These are phyloP conservation scores for Madurella fahalii DNA, from an alignment of 2,329 filamentous ascomycete genomes.

Conservation along the genomic window DNA sequence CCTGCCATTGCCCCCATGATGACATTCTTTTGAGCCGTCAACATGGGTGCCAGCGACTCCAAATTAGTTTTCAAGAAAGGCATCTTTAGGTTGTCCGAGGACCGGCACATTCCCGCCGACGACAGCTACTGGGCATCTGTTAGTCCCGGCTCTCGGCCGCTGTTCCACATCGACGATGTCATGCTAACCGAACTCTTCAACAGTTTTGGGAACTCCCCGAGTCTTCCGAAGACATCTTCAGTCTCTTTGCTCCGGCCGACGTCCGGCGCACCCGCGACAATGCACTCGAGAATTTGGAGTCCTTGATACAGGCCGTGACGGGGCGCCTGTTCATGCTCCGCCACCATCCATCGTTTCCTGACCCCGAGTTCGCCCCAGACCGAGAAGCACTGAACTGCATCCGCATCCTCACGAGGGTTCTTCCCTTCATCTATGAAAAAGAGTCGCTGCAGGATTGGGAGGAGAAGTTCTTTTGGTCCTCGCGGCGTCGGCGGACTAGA, in stretches of 20 bases:
- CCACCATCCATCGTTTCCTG: slow-evolving; percentile 86
- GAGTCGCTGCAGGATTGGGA: slow-evolving; percentile 83
- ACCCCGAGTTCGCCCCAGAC: slow-evolving; percentile 78
- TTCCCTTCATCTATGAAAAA: slow-evolving; percentile 89
- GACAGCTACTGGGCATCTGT: slow-evolving; percentile 93
- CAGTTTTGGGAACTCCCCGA: slow-evolving; percentile 98
- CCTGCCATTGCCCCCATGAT: slow-evolving; percentile 14
- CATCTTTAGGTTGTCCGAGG: slow-evolving; percentile 94
- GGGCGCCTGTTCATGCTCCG: slow-evolving; percentile 76
- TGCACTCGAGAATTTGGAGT: slow-evolving; percentile 84
- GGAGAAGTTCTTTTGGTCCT: slow-evolving; percentile 86
- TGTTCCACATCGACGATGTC: not conserved
- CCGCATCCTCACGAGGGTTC: slow-evolving; percentile 78
- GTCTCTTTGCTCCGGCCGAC: slow-evolving; percentile 83
- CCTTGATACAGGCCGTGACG: slow-evolving; percentile 77
- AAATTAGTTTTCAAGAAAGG: slow-evolving; percentile 98
- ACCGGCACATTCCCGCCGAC: slow-evolving; percentile 79
- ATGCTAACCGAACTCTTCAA: slow-evolving; percentile 12
- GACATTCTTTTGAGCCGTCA: slow-evolving; percentile 25
- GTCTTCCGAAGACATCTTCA: slow-evolving; percentile 93
- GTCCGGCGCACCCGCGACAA: slow-evolving; percentile 84
- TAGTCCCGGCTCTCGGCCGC: slow-evolving; percentile 35
- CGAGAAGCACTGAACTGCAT: slow-evolving; percentile 93
- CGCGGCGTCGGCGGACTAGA: slow-evolving; percentile 66
- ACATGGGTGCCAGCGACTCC: slow-evolving; percentile 96